Conservation (phyloP, 1,284 basidiomycete genomes). For the Papiliotrema nemorosa region DNA sequence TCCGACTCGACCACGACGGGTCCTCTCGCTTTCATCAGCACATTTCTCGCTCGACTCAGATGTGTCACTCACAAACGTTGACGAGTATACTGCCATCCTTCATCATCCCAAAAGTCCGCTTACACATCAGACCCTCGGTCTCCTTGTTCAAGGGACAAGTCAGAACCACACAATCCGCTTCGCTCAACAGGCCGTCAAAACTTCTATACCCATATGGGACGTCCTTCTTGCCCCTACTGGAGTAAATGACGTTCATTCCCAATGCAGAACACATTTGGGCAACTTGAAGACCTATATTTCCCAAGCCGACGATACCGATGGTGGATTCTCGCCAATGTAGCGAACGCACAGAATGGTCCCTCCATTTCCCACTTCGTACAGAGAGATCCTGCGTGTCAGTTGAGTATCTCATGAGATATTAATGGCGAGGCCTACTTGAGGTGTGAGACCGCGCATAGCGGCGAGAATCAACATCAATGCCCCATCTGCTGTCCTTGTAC, state of each 20-base stretch:
- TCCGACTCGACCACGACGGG: constrained; percentile 10
- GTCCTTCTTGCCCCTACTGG: neutral
- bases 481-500: constrained; percentile 33
- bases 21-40: constrained; percentile 13
- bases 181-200: constrained; percentile 9
- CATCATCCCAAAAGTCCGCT: constrained; percentile 5
- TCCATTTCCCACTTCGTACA: constrained; percentile 19
- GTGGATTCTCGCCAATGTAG: constrained; percentile 16
- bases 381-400: constrained; percentile 16
- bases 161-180: constrained; percentile 11
- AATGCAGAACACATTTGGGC: constrained; percentile 5
- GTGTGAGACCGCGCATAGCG: constrained; percentile 21
- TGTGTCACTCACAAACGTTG: constrained; percentile 6
- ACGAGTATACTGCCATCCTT: constrained; percentile 5
- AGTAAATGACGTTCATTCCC: constrained; percentile 5
- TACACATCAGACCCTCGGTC: constrained; percentile 9
- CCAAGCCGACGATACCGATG: constrained; percentile 14
- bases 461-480: constrained; percentile 27
- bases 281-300: constrained; percentile 13
- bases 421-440: constrained; percentile 11
- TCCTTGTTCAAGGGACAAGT: constrained; percentile 13
- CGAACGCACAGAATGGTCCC: constrained; percentile 11
- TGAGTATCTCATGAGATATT: neutral
- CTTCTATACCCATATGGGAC: constrained; percentile 1
- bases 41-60: constrained; percentile 2